Conservation (phyloP, 1,139 yeast genomes). For the Protomyces pachydermus region DNA sequence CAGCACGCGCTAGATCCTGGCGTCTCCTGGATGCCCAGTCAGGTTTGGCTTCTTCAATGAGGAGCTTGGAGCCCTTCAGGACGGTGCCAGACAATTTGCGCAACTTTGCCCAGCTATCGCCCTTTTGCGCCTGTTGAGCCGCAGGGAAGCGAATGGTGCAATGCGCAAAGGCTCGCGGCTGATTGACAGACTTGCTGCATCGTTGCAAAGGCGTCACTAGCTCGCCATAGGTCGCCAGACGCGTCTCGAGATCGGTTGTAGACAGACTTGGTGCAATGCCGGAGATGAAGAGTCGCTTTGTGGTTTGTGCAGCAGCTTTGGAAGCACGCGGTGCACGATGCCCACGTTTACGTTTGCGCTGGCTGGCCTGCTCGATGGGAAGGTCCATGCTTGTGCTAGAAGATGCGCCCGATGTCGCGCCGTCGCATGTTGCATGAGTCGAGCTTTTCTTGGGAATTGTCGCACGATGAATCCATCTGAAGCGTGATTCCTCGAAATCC, state of each 20-base stretch:
- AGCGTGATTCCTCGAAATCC: too few relatives aligned
- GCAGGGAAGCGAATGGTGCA: neutral
- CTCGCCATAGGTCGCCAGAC: constrained; percentile 11
- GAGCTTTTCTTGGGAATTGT: too few relatives aligned
- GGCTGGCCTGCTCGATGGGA: too few relatives aligned
- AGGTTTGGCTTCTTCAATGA: constrained; percentile 17
- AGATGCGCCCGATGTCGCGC: too few relatives aligned
- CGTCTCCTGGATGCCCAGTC: neutral
- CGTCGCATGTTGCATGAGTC: too few relatives aligned
- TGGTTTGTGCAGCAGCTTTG: neutral
- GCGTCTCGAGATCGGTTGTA: neutral
- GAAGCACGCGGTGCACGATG: neutral
- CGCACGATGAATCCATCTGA: too few relatives aligned
- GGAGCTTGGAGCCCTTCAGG: constrained; percentile 15
- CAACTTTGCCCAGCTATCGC: neutral
- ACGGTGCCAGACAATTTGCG: constrained; percentile 20
- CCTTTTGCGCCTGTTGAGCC: neutral
- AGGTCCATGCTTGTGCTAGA: too few relatives aligned
- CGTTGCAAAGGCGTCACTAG: neutral
- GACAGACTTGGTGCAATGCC: constrained; percentile 12
- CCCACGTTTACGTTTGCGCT: neutral
- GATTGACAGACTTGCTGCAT: neutral
- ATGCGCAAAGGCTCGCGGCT: constrained; percentile 3
- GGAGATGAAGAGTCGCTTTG: constrained; percentile 15
- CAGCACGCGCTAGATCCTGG: constrained; percentile 1